phyloP scores from a whole-genome alignment of 1,139 yeast genomes.

The Lodderomyces jiufengensis region DNA sequence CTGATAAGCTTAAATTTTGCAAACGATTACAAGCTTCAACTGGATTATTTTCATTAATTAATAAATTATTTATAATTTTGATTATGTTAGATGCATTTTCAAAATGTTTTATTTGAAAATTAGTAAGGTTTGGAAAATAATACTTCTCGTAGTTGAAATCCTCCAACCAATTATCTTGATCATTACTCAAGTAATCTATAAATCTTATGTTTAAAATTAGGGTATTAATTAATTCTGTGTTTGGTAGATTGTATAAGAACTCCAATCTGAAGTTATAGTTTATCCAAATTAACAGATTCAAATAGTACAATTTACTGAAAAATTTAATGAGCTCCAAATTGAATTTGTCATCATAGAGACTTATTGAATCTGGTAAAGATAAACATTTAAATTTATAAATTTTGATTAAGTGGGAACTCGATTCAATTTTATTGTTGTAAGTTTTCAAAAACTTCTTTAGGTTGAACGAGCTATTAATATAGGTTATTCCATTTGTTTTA shows the following conservation, averaged over 20 bases:
- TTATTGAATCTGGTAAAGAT: slow-evolving; percentile 34
- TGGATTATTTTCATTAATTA: slow-evolving; percentile 14
- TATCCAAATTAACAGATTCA: slow-evolving; percentile 32
- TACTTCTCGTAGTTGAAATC: slow-evolving; percentile 10
- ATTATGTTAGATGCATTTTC: slow-evolving; percentile 18
- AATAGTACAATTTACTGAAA: slow-evolving; percentile 18
- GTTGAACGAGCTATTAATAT: slow-evolving; percentile 33
- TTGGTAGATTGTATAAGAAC: slow-evolving; percentile 22
- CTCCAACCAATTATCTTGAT: slow-evolving; percentile 10
- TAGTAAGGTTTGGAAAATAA: slow-evolving; percentile 22
- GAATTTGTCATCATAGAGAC: slow-evolving; percentile 27
- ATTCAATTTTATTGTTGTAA: slow-evolving; percentile 11
- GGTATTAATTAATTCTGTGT: slow-evolving; percentile 16
- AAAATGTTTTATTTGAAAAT: slow-evolving; percentile 30
- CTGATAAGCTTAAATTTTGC: slow-evolving; percentile 19
- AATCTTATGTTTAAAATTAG: slow-evolving; percentile 26
- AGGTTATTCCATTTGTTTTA: slow-evolving; percentile 22
- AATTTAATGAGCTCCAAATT: slow-evolving; percentile 18
- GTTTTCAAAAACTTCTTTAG: slow-evolving; percentile 28
- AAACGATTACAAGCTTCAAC: slow-evolving; percentile 14
- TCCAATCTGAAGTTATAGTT: slow-evolving; percentile 31
- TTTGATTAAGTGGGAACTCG: slow-evolving; percentile 8
- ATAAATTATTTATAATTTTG: slow-evolving; percentile 18
- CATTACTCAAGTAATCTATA: slow-evolving; percentile 19
- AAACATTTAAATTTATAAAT: slow-evolving; percentile 24